Evolutionary conservation across 306 rosid genomes (phyloP).

Genomic region (Carpinus fangiana): DNA sequence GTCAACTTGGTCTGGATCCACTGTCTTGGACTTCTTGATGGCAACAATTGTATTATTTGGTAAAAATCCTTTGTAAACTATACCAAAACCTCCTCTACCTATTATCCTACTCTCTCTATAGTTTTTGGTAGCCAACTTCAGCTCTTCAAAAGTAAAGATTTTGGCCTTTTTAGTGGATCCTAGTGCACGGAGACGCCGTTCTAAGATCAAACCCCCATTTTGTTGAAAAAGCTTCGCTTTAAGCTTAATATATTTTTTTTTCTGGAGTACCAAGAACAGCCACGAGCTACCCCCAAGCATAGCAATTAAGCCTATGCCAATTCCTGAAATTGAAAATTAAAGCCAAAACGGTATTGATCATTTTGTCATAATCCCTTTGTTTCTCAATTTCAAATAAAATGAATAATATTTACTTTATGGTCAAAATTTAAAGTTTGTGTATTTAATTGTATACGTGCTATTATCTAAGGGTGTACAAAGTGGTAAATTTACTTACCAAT

Average conservation of each 20-base stretch:
- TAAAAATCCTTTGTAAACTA: conserved; percentile 9
- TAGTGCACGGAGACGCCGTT: no score
- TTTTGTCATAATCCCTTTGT: no score
- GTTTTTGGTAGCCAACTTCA: conserved; percentile 16
- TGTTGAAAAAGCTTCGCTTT: not conserved
- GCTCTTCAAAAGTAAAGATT: not conserved
- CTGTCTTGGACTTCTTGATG: conserved; percentile 9
- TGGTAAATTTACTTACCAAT: not conserved
- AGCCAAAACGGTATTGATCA: not conserved
- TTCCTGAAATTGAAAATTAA: not conserved
- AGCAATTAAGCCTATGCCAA: not conserved
- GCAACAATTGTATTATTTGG: not conserved
- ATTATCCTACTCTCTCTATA: conserved; percentile 10
- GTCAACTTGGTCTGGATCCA: conserved; percentile 14
- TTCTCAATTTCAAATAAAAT: no score
- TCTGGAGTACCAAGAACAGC: no score
- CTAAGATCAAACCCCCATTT: conserved; percentile 1
- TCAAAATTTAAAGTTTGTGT: no score
- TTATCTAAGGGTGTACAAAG: no score
- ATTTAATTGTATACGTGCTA: no score
- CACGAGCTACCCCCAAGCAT: not conserved
- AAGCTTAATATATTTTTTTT: not conserved
- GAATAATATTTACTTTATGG: not conserved
- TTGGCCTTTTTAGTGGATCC: no score
- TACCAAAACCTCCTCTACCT: conserved; percentile 24